These are phyloP conservation scores for Syzygium oleosum DNA, from an alignment of 345 rosid species.

Conservation along the genomic window DNA sequence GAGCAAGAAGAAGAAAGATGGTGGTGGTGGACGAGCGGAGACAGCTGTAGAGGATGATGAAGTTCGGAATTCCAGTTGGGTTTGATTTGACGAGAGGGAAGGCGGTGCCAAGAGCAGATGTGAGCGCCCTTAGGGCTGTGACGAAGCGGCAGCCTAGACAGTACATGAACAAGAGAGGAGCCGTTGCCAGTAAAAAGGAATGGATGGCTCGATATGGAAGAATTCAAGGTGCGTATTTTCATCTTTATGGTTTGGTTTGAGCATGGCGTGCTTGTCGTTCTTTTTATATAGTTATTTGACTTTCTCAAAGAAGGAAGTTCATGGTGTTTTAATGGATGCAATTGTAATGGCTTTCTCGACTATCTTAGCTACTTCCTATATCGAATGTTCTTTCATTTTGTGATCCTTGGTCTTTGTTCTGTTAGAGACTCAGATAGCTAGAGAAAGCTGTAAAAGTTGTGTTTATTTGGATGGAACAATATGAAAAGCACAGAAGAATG, in stretches of 20 bases:
- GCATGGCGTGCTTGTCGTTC: too few species aligned
- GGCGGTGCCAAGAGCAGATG: conserved; percentile 27
- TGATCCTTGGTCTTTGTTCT: background rate
- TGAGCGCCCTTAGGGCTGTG: too few species aligned
- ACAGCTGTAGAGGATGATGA: conserved; percentile 39
- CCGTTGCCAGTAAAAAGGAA: conserved; percentile 73
- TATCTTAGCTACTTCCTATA: background rate
- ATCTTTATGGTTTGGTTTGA: background rate
- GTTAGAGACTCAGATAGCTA: background rate
- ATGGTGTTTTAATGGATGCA: too few species aligned
- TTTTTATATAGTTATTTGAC: too few species aligned
- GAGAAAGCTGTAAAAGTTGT: background rate
- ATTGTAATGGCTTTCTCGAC: background rate
- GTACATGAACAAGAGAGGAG: conserved; percentile 85
- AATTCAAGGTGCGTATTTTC: conserved; percentile 23
- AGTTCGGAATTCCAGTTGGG: conserved; percentile 71
- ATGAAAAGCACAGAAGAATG: background rate
- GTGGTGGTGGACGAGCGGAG: conserved; percentile 7
- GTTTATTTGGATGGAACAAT: background rate
- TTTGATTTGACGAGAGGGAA: conserved; percentile 91
- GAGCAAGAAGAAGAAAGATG: conserved; percentile 20
- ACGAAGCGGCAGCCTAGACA: conserved; percentile 65
- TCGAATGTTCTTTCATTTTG: background rate
- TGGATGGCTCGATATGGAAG: conserved; percentile 8
- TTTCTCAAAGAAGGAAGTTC: too few species aligned